Conservation (phyloP, 148 eudicot genomes). For the Gaultheria prostrata region DNA sequence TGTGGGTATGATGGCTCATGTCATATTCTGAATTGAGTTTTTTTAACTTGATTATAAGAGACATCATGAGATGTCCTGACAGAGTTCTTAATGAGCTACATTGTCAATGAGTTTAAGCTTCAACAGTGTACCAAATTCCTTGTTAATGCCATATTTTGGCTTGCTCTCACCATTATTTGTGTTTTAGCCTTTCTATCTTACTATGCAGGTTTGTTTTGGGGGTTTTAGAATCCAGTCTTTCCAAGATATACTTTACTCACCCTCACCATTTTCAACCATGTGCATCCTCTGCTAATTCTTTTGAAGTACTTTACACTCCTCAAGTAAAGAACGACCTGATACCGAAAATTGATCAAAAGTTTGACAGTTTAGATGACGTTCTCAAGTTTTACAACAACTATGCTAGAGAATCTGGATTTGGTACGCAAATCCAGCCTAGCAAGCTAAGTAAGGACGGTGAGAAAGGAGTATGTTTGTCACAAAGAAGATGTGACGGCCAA, state of each 20-base stretch:
- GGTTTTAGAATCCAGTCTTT: neutral
- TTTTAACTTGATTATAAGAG: no score
- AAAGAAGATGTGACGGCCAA: neutral
- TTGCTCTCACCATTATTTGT: no score
- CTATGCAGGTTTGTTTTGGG: no score
- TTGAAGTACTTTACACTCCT: neutral
- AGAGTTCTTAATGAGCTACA: no score
- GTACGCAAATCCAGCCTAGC: neutral
- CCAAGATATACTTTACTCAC: neutral
- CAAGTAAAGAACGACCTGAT: neutral
- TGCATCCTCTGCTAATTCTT: neutral
- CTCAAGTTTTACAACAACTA: neutral
- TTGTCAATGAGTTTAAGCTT: no score
- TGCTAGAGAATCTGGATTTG: neutral
- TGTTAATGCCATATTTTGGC: no score
- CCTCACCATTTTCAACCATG: neutral
- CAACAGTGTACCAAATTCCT: no score
- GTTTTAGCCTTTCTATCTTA: no score
- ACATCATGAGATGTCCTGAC: no score
- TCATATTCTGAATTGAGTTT: no score
- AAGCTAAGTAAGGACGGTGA: neutral
- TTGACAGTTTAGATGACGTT: neutral
- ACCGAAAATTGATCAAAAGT: neutral
- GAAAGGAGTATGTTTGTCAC: neutral
- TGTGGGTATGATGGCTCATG: no score